Evolutionary conservation across 2,329 filamentous ascomycete species (phyloP).

Genomic region (Ilyonectria sp.): DNA sequence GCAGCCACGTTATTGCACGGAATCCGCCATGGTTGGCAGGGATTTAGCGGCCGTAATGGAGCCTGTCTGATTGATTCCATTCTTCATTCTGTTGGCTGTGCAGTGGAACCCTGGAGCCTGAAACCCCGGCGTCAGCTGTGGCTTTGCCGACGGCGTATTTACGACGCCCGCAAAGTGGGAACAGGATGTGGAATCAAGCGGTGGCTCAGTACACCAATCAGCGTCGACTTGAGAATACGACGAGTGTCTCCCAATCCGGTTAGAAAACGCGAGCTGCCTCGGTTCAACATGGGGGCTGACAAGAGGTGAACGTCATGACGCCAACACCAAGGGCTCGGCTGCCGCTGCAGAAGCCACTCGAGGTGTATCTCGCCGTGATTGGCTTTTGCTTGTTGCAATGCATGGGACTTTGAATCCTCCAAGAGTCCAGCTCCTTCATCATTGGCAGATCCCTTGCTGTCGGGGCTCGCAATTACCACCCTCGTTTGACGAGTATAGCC

Average conservation of each 20-base stretch:
- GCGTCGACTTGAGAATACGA: neutral
- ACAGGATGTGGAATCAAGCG: slow-evolving; percentile 8
- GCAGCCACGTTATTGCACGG: neutral
- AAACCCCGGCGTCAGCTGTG: neutral
- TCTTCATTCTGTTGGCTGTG: neutral
- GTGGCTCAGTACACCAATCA: neutral
- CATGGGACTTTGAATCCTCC: neutral
- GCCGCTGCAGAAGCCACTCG: neutral
- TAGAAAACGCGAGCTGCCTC: slow-evolving; percentile 16
- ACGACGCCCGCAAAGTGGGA: neutral
- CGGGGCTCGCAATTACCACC: neutral
- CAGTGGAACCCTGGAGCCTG: neutral
- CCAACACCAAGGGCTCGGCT: neutral
- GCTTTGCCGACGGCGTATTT: neutral
- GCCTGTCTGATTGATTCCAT: slow-evolving; percentile 2
- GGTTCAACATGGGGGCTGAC: neutral
- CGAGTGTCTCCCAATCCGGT: neutral
- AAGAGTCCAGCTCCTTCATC: neutral
- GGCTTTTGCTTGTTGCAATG: neutral
- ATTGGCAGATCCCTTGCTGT: neutral
- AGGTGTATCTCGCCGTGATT: neutral
- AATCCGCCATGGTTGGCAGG: neutral
- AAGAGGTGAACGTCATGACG: neutral
- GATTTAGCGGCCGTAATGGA: neutral
- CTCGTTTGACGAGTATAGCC: neutral